Evolutionary conservation across 148 eudicot species (phyloP), one percentile per base, ranked within the genome.

Genomic region (Vaccinium darrowii): DNA sequence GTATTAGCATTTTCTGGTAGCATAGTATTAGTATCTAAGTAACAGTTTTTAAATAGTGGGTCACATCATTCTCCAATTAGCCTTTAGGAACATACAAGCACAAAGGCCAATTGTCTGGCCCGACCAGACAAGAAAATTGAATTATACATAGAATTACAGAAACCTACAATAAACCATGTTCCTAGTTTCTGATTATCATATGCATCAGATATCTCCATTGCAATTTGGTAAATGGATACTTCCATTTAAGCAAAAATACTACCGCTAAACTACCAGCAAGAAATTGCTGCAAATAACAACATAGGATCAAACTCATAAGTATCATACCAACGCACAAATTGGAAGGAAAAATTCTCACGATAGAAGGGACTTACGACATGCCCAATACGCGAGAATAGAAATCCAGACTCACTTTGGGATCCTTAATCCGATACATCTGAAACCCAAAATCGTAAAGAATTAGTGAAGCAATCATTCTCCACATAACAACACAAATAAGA

Each of bases 361-460:
- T 21, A 50, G 36, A 67, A 54, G 81, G 49, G 49, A 93, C 99
- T 94, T 92, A 96, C 99, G 98, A 93, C 99, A 96, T 93, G 91
- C 99, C 99, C 88, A 94, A 82, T n/a, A 96, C 90, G 36, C 95
- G 91, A 82, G 99, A 92, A 84, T 96, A 96, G 89, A 94, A 96
- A 65, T 94, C 97, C 84, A 96, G 88, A 84, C 97, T 96, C 84
- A 89, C 91, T 92, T 94, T 94, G 0, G 99, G 99, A 79, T 96
- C 99, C 91, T 96, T 96, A 84, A 96, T 91, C 52, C 98, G 94
- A 89, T 89, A 92, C 98, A 94, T 96, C 99, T 96, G 94, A 85
- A 88, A 80, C 25, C 2, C 56, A 53, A 36, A 78, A 57, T 7
- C 56, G 12, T 30, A 8, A 76, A 10, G 19, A 74, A 74, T 2